These are phyloP conservation scores for Aspergillus calidoustus DNA, from an alignment of 2,329 filamentous ascomycete species.

Conservation along the genomic window DNA sequence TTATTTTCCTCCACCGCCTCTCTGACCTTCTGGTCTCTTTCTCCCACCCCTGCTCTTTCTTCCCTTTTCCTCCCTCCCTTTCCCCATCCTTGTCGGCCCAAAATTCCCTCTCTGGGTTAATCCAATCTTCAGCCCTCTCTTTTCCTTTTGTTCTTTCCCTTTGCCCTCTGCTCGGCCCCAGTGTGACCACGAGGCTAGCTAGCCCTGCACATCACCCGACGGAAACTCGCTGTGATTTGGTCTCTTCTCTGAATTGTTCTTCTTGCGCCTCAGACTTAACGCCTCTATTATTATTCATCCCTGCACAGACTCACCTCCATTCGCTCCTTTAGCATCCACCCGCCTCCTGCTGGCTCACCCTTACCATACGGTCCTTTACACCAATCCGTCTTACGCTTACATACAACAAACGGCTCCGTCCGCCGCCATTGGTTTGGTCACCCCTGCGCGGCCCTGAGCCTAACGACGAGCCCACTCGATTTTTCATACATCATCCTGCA, in stretches of 20 bases:
- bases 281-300: conserved; percentile 7
- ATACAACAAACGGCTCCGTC: conserved; percentile 14
- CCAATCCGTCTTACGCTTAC: conserved; percentile 22
- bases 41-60: conserved; percentile 19
- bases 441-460: conserved; percentile 23
- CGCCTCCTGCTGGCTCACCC: neutral
- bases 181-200: conserved; percentile 38
- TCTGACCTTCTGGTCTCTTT: conserved; percentile 17
- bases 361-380: conserved; percentile 14
- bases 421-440: conserved; percentile 12
- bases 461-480: conserved; percentile 22
- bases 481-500: conserved; percentile 36
- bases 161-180: conserved; percentile 23
- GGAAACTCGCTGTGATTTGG: conserved; percentile 34
- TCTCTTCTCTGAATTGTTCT: conserved; percentile 21
- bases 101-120: conserved; percentile 24
- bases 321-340: conserved; percentile 15
- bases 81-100: conserved; percentile 7
- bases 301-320: conserved; percentile 20
- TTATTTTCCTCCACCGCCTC: conserved; percentile 24
- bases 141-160: conserved; percentile 20
- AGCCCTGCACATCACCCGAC: conserved; percentile 39
- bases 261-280: conserved; percentile 19
- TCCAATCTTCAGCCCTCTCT: conserved; percentile 12
- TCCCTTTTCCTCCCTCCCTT: conserved; percentile 19